Percentiles rank a stretch among this genome's conserved stretches.
phyloP scores from a whole-genome alignment of 164 flowering plant species.

The Cinnamomum micranthum region DNA sequence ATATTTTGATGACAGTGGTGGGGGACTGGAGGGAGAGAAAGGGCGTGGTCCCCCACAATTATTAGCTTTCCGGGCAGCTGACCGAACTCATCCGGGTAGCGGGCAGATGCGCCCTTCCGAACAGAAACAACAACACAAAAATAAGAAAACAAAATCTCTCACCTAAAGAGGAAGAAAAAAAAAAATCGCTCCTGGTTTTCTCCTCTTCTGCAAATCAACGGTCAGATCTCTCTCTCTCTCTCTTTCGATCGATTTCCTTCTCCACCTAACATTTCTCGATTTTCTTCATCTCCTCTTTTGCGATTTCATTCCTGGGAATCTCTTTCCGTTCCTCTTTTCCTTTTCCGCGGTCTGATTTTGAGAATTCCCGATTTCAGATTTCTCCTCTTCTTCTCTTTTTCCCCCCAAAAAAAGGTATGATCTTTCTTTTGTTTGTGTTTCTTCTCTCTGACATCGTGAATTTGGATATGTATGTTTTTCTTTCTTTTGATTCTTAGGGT shows the following conservation, averaged over 20 bases:
- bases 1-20: too few species aligned
- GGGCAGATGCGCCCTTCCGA: slow-evolving; percentile 12
- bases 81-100: slow-evolving; percentile 13
- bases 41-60: slow-evolving; percentile 2
- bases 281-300: background rate
- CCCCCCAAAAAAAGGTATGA: background rate
- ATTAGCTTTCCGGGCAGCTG: slow-evolving; percentile 13
- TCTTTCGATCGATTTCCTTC: background rate
- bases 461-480: background rate
- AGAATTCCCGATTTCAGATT: background rate
- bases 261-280: background rate
- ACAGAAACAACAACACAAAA: background rate
- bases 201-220: background rate
- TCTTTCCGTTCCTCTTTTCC: background rate
- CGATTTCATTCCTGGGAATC: background rate
- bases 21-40: too few species aligned
- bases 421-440: background rate
- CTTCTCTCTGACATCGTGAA: background rate
- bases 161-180: background rate
- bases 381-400: background rate
- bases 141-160: background rate
- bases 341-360: background rate
- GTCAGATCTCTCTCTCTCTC: slow-evolving; percentile 5
- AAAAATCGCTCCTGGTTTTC: background rate
- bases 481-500: background rate